Conservation (phyloP, 805 yeast genomes). For the Pichia occidentalis region DNA sequence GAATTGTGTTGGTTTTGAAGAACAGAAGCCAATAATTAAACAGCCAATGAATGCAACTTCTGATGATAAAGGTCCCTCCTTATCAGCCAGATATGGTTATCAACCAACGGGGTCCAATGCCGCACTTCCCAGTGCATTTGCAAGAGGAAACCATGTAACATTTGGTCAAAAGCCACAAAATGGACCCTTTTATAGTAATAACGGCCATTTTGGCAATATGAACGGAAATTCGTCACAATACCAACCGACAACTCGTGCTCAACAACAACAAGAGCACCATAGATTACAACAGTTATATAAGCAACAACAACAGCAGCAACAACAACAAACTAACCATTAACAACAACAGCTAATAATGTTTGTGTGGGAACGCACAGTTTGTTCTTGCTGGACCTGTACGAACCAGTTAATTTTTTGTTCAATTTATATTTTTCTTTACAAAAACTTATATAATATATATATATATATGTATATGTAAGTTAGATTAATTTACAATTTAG, state of each 20-base stretch:
- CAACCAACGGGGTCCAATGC: not conserved
- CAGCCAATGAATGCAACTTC: not conserved
- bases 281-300: not conserved
- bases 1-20: conserved; percentile 4
- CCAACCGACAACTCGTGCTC: conserved; percentile 29
- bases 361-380: no score
- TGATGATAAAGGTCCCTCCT: not conserved
- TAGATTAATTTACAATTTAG: conserved; percentile 4
- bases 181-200: not conserved
- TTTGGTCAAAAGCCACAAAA: conserved; percentile 7
- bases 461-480: conserved; percentile 1
- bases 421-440: conserved; percentile 4
- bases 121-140: conserved; percentile 1
- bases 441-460: not conserved
- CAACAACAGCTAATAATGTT: no score
- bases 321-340: not conserved
- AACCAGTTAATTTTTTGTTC: not conserved
- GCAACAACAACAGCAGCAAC: not conserved
- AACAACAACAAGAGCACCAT: conserved; percentile 19
- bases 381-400: not conserved
- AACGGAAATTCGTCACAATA: conserved; percentile 9
- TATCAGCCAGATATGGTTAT: conserved; percentile 6
- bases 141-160: conserved; percentile 8
- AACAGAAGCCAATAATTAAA: not conserved
- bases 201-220: conserved; percentile 5